phyloP scores from a whole-genome alignment of 176 grass and related monocot species.

The Musa itinerans region DNA sequence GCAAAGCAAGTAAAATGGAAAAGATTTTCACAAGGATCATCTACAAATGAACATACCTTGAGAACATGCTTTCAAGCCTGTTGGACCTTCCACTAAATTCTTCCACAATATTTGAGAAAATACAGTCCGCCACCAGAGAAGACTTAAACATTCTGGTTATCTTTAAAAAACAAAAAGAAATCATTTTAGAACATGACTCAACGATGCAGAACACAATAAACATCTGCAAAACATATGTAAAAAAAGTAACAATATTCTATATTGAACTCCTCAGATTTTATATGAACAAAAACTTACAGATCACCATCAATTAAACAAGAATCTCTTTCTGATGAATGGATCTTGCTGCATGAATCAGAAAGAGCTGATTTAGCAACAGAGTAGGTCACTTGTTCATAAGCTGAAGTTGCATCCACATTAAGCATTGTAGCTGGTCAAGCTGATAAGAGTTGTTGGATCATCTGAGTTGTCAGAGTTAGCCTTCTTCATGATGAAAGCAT shows the following conservation, averaged over 20 bases:
- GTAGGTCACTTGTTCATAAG: constrained; percentile 64
- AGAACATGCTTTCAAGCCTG: constrained; percentile 61
- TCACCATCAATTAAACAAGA: constrained; percentile 35
- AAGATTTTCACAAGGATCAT: neutral
- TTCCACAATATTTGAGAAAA: constrained; percentile 52
- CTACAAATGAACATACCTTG: constrained; percentile 40
- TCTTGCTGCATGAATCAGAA: constrained; percentile 58
- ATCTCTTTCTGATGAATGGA: constrained; percentile 38
- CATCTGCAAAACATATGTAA: neutral
- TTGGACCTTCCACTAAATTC: constrained; percentile 70
- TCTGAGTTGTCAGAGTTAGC: constrained; percentile 56
- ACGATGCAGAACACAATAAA: neutral
- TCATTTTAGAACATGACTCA: neutral
- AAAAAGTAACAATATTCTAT: no score
- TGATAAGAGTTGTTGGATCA: constrained; percentile 78
- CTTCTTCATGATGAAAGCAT: constrained; percentile 50
- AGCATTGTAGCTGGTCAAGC: constrained; percentile 61
- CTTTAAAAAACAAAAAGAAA: constrained; percentile 31
- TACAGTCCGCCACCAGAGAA: constrained; percentile 41
- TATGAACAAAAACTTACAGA: constrained; percentile 37
- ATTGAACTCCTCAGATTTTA: constrained; percentile 1
- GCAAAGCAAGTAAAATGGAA: constrained; percentile 2
- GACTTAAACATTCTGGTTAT: constrained; percentile 38
- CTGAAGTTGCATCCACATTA: constrained; percentile 48
- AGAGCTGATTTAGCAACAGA: constrained; percentile 60